A percentile compares a stretch with the other conserved stretches of the same genome.
Evolutionary conservation across 1,284 basidiomycete genomes (phyloP).

Genomic region (Sporisorium sorghi): DNA sequence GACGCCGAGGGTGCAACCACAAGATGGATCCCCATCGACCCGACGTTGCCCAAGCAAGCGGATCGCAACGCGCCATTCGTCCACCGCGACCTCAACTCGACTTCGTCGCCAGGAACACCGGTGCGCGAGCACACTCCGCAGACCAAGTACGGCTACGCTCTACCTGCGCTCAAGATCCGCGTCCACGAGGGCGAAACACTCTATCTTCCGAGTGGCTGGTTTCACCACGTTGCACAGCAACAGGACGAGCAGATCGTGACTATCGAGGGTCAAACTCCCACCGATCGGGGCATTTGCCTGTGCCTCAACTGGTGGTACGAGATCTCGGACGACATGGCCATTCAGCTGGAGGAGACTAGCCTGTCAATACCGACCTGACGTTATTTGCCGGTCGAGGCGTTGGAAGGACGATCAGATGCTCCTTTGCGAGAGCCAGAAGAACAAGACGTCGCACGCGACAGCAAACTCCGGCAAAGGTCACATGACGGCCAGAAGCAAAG

Average conservation of each 20-base stretch:
- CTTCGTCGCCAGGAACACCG: background rate
- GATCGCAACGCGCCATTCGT: constrained; percentile 43
- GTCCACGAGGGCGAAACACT: constrained; percentile 60
- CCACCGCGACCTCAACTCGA: constrained; percentile 34
- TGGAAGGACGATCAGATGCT: background rate
- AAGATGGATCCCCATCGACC: constrained; percentile 64
- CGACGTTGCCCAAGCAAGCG: constrained; percentile 36
- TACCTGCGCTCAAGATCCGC: constrained; percentile 54
- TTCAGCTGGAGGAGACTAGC: constrained; percentile 36
- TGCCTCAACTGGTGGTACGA: constrained; percentile 67
- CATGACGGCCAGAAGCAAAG: background rate
- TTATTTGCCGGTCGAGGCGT: too few relatives aligned
- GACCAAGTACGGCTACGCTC: constrained; percentile 47
- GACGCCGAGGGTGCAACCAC: constrained; percentile 33
- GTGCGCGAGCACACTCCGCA: constrained; percentile 12
- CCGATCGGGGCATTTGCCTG: constrained; percentile 52
- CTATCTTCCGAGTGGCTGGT: constrained; percentile 64
- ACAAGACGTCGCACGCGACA: background rate
- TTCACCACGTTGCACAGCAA: constrained; percentile 60
- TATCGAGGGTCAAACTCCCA: background rate
- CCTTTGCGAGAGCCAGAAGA: background rate
- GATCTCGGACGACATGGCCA: constrained; percentile 46
- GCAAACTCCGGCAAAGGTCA: background rate
- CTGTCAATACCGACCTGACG: constrained; percentile 11
- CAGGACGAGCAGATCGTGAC: constrained; percentile 40